These are phyloP conservation scores for Endotrypanum monterogeii DNA, from an alignment of 208 protist species.

Conservation along the genomic window DNA sequence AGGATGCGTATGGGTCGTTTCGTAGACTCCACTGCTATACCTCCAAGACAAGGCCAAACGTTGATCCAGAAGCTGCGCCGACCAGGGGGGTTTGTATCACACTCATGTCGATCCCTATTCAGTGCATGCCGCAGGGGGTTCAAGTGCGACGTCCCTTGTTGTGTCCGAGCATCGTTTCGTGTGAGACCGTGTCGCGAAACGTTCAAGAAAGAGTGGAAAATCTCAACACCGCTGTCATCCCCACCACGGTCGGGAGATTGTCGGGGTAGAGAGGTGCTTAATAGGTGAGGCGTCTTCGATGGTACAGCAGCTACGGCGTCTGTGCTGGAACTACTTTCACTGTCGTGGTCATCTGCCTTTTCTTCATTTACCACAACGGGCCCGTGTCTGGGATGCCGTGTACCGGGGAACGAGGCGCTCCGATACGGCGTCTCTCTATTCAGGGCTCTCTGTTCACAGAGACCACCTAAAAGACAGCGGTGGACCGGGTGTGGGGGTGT, in stretches of 20 bases:
- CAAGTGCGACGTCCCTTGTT: not conserved
- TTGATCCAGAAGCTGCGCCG: slow-evolving; percentile 30
- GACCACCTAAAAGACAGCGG: slow-evolving; percentile 8
- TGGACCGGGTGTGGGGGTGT: not conserved
- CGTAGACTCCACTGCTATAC: not conserved
- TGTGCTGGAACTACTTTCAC: not conserved
- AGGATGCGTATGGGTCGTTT: slow-evolving; percentile 18
- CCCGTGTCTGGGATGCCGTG: too few relatives aligned
- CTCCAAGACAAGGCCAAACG: slow-evolving; percentile 30
- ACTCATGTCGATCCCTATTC: not conserved
- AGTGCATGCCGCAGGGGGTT: not conserved
- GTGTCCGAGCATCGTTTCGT: not conserved
- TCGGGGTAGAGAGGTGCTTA: not conserved
- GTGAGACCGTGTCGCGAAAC: not conserved
- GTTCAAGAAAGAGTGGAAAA: too few relatives aligned
- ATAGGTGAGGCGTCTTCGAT: not conserved
- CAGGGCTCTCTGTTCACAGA: not conserved
- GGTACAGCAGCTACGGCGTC: not conserved
- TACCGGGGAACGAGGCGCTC: not conserved
- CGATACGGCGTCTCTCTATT: not conserved
- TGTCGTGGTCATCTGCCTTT: not conserved
- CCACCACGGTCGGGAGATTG: not conserved
- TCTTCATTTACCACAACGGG: too few relatives aligned
- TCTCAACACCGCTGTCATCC: not conserved
- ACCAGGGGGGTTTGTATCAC: not conserved